phyloP scores from a whole-genome alignment of 2,329 filamentous ascomycete species.

The Aspergillus aculeatinus region DNA sequence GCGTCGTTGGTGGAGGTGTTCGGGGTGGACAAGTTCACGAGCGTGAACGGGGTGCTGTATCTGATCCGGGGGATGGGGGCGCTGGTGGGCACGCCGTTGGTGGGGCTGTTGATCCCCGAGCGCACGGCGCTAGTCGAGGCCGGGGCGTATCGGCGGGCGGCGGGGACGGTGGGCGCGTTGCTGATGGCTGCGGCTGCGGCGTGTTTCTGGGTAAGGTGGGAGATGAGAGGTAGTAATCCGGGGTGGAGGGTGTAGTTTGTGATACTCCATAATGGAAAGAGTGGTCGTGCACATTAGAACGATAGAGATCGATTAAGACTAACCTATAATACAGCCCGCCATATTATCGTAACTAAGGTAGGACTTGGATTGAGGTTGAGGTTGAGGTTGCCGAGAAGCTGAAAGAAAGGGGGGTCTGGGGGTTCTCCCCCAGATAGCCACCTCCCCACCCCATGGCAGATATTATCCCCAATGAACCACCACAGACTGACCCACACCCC shows the following conservation, averaged over 20 bases:
- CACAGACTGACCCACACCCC: background rate
- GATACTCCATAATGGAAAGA: too few relatives aligned
- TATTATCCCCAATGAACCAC: background rate
- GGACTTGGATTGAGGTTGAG: too few relatives aligned
- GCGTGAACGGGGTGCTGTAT: conserved; percentile 41
- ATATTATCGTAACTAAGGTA: background rate
- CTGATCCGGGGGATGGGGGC: conserved; percentile 40
- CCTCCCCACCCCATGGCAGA: background rate
- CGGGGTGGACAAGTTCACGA: conserved; percentile 38
- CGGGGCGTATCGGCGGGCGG: conserved; percentile 24
- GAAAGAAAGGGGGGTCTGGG: too few relatives aligned
- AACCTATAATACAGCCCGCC: background rate
- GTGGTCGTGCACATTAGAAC: background rate
- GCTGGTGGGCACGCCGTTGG: conserved; percentile 40
- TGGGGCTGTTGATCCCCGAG: conserved; percentile 26
- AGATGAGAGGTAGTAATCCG: background rate
- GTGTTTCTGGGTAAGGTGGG: conserved; percentile 2
- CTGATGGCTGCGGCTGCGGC: conserved; percentile 22
- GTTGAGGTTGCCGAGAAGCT: too few relatives aligned
- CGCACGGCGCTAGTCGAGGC: conserved; percentile 21
- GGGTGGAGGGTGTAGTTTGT: background rate
- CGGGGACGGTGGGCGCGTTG: conserved; percentile 27
- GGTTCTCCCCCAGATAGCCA: too few relatives aligned
- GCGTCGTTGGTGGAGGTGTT: conserved; percentile 43
- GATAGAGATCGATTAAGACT: too few relatives aligned